Percentiles rank a stretch among this genome's conserved stretches.
These are phyloP conservation scores for Theobroma grandiflorum DNA, from an alignment of 441 rosid genomes.

Conservation along the genomic window DNA sequence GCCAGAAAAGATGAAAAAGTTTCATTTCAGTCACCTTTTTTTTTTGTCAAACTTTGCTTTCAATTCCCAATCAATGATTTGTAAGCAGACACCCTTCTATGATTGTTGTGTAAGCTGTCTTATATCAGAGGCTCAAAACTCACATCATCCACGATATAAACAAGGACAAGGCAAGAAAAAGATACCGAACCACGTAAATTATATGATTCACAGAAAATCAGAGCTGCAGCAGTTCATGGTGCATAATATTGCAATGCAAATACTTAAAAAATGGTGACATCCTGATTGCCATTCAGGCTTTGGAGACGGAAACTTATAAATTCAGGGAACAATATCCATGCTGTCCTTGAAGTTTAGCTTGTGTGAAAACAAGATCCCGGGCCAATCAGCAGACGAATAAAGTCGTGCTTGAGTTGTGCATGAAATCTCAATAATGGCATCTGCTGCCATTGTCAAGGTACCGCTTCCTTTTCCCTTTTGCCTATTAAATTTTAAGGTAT, in stretches of 20 bases:
- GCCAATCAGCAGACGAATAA: too few species aligned
- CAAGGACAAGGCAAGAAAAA: background rate
- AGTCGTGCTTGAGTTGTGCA: too few species aligned
- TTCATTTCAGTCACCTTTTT: background rate
- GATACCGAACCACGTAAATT: background rate
- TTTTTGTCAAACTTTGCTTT: background rate
- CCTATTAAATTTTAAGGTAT: background rate
- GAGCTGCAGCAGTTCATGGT: background rate
- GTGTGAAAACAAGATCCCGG: too few species aligned
- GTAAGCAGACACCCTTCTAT: background rate
- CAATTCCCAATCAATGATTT: background rate
- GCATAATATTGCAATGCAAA: background rate
- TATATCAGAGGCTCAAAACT: background rate
- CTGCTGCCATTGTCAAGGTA: background rate
- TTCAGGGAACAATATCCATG: too few species aligned
- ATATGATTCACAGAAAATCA: background rate
- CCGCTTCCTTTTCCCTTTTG: background rate
- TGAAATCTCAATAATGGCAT: too few species aligned
- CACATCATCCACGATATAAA: background rate
- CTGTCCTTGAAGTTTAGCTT: too few species aligned
- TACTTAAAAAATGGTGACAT: background rate
- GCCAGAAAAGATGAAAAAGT: background rate
- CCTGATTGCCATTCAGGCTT: too few species aligned
- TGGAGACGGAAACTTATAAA: too few species aligned
- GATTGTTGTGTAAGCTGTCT: background rate